These are phyloP conservation scores for Solanum sitiens DNA, from an alignment of 257 asterid genomes.

Conservation along the genomic window DNA sequence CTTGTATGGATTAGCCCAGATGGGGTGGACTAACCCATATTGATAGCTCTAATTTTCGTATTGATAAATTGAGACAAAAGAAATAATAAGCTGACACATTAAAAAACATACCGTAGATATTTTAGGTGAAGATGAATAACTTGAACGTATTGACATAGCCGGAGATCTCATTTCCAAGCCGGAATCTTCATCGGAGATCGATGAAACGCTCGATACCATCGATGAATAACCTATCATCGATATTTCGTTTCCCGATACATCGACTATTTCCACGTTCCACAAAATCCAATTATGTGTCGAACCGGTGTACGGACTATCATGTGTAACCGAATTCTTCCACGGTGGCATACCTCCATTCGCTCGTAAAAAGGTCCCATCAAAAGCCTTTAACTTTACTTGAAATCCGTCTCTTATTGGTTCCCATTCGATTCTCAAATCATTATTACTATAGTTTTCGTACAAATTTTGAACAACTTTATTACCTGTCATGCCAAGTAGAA, in stretches of 20 bases:
- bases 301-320: conserved; percentile 41
- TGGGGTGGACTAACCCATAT: no score
- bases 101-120: conserved; percentile 39
- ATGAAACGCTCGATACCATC: conserved; percentile 34
- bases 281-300: conserved; percentile 55
- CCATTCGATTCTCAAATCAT: conserved; percentile 51
- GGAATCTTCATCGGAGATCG: conserved; percentile 60
- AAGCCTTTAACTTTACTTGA: conserved; percentile 49
- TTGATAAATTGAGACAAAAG: not conserved
- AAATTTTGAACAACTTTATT: conserved; percentile 12
- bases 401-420: conserved; percentile 77
- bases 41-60: no score
- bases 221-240: not conserved
- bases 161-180: conserved; percentile 63
- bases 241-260: conserved; percentile 57
- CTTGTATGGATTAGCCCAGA: no score
- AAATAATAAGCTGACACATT: not conserved
- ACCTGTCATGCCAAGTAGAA: not conserved
- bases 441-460: conserved; percentile 19
- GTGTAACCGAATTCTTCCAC: conserved; percentile 79
- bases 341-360: conserved; percentile 53
- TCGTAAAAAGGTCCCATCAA: not conserved
- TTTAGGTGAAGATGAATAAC: conserved; percentile 20
- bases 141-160: conserved; percentile 29
- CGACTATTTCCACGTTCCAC: conserved; percentile 65